Conservation (phyloP, 148 eudicot species). For the Gaultheria prostrata region DNA sequence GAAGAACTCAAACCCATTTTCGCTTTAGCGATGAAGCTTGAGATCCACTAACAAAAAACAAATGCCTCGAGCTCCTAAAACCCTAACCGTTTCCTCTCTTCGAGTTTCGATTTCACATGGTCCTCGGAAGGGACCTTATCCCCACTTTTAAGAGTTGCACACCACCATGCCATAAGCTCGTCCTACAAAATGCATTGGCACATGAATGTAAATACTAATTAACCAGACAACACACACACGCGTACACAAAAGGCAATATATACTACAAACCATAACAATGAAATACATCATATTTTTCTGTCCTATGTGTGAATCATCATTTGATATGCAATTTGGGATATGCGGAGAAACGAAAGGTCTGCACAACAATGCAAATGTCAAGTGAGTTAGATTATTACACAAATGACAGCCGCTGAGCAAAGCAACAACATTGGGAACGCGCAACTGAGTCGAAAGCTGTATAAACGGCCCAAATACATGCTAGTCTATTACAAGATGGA, state of each 20-base stretch:
- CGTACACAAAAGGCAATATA: too few species aligned
- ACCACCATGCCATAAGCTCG: slow-evolving; percentile 59
- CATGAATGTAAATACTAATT: neutral
- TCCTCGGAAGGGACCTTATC: slow-evolving; percentile 43
- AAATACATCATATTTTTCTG: neutral
- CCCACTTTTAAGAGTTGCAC: slow-evolving; percentile 33
- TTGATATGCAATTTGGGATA: neutral
- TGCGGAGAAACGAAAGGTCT: neutral
- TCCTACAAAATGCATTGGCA: slow-evolving; percentile 30
- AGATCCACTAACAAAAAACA: neutral
- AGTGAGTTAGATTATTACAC: neutral
- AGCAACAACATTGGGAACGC: neutral
- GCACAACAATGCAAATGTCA: neutral
- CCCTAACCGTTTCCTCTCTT: slow-evolving; percentile 35
- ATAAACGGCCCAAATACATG: neutral
- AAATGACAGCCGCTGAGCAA: neutral
- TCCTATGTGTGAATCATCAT: neutral
- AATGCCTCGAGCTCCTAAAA: slow-evolving; percentile 24
- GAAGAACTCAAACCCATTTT: neutral
- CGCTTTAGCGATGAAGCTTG: neutral
- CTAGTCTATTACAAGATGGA: neutral
- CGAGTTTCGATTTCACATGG: slow-evolving; percentile 32
- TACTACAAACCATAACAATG: too few species aligned
- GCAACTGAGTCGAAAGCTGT: neutral
- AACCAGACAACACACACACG: too few species aligned